phyloP scores from a whole-genome alignment of 345 rosid genomes.

The Laguncularia racemosa region DNA sequence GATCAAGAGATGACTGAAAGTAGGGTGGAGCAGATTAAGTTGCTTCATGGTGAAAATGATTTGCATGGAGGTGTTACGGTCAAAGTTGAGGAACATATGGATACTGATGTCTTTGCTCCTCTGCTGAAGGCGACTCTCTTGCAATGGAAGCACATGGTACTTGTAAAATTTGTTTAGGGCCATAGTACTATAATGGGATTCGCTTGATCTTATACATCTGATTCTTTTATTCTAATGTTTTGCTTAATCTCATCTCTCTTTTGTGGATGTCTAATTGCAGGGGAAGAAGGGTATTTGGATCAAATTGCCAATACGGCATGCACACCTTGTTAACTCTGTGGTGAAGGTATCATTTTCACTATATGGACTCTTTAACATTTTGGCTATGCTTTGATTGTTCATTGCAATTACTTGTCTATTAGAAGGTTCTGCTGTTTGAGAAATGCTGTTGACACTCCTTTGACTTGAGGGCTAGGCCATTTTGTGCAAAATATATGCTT shows the following conservation, averaged over 20 bases:
- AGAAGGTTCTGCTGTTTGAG: too few relatives aligned
- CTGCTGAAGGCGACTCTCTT: slow-evolving; percentile 46
- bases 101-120: slow-evolving; percentile 26
- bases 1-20: slow-evolving; percentile 12
- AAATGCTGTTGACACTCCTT: too few relatives aligned
- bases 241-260: not conserved
- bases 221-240: too few relatives aligned
- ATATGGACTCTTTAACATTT: too few relatives aligned
- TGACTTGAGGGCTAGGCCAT: too few relatives aligned
- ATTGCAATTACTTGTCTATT: too few relatives aligned
- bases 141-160: slow-evolving; percentile 47
- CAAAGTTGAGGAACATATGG: slow-evolving; percentile 33
- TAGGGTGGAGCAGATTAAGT: slow-evolving; percentile 13
- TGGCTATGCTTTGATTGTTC: too few relatives aligned
- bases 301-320: slow-evolving; percentile 39
- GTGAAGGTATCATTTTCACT: slow-evolving; percentile 25
- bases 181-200: not conserved
- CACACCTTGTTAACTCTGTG: slow-evolving; percentile 42
- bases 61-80: slow-evolving; percentile 43
- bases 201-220: not conserved
- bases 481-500: too few relatives aligned
- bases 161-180: not conserved
- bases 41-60: slow-evolving; percentile 38
- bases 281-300: slow-evolving; percentile 76
- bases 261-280: slow-evolving; percentile 21